phyloP scores from a whole-genome alignment of 306 rosid species.

The Alnus rubra region DNA sequence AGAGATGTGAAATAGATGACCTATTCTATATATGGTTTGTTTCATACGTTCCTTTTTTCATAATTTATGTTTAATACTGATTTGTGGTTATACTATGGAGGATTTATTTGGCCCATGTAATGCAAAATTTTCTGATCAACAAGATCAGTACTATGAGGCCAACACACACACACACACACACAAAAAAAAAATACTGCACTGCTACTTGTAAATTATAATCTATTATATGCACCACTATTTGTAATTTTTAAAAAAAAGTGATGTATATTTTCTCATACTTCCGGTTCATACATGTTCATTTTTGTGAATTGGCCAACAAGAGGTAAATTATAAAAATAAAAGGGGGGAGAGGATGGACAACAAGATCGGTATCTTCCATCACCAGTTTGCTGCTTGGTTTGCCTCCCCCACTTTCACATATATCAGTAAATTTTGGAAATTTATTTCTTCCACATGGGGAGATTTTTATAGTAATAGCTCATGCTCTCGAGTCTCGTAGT shows the following conservation, averaged over 20 bases:
- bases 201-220: neutral
- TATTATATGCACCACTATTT: neutral
- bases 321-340: too few species aligned
- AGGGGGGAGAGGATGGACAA: neutral
- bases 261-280: neutral
- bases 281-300: neutral
- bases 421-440: neutral
- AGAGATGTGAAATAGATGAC: conserved; percentile 80
- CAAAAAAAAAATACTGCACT: neutral
- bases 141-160: neutral
- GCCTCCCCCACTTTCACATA: neutral
- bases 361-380: neutral
- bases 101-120: conserved; percentile 14
- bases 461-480: neutral
- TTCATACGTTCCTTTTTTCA: conserved; percentile 8
- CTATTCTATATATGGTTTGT: conserved; percentile 83
- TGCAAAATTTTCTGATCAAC: conserved; percentile 1
- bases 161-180: neutral
- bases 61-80: neutral
- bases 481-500: too few species aligned
- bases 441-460: neutral
- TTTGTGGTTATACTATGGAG: neutral
- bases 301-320: neutral
- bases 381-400: neutral
- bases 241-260: neutral